Percentiles rank a stretch among this genome's conserved stretches.
Evolutionary conservation across 2,329 filamentous ascomycete species (phyloP).

Genomic region (Pseudocercospora vitis): DNA sequence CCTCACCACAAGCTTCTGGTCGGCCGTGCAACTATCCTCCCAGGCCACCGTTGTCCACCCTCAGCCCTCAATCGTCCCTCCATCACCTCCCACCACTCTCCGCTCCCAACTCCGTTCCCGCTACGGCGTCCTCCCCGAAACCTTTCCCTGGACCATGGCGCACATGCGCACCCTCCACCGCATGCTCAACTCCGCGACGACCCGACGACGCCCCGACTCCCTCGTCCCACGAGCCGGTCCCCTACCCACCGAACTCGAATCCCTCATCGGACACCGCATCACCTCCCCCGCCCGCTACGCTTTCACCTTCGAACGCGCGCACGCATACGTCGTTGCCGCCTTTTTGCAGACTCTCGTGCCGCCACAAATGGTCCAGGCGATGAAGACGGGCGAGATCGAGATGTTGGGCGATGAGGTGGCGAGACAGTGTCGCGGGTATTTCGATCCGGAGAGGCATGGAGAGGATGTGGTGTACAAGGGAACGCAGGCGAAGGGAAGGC

Average conservation of each 20-base stretch:
- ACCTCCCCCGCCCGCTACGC: conserved; percentile 24
- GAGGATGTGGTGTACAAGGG: conserved; percentile 7
- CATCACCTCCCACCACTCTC: conserved; percentile 23
- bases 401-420: conserved; percentile 34
- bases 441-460: conserved; percentile 24
- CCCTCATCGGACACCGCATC: conserved; percentile 19
- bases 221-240: conserved; percentile 33
- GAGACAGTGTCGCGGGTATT: conserved; percentile 28
- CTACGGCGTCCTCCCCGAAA: conserved; percentile 37
- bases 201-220: conserved; percentile 28
- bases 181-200: conserved; percentile 38
- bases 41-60: conserved; percentile 19
- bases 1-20: conserved; percentile 34
- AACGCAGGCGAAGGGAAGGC: conserved; percentile 10
- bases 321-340: conserved; percentile 34
- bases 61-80: conserved; percentile 3
- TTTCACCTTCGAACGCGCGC: conserved; percentile 29
- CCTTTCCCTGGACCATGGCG: conserved; percentile 38
- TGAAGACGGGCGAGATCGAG: conserved; percentile 33
- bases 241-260: conserved; percentile 25
- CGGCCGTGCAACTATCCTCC: conserved; percentile 29
- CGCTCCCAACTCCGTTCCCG: conserved; percentile 35
- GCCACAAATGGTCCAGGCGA: conserved; percentile 21
- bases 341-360: conserved; percentile 37
- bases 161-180: conserved; percentile 42